Base-by-base conservation (phyloP, 202 grass and related monocot species). In the Schoenoplectus triqueter region DNA sequence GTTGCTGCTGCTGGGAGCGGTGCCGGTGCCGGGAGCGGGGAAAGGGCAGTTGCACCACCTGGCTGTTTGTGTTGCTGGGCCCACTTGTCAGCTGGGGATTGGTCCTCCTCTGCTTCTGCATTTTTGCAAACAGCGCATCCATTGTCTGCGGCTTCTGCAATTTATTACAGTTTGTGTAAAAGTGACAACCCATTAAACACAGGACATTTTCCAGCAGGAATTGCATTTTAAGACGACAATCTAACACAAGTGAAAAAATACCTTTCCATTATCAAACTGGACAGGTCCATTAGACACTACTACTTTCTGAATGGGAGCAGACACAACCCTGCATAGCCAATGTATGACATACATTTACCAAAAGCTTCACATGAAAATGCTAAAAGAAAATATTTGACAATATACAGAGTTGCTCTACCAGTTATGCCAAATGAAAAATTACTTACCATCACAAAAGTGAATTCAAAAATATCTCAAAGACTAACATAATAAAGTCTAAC, bases 111-210 rank as follows among this genome's bases (percentile, higher is more conserved):
- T 92, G 81, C 17, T 85, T 73, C 86, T 94, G 91, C 92, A 94
- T 94, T 56, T 80, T 88, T 61, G 92, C 84, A 85, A 94, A 94
- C 21, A 94, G 88, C 0, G 90, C 92, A 87, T 94, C 92, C 92
- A 94, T 94, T 60, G 92, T 94, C 51, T 84, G 88, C 1, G 86
- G 90, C 19, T 81, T 78, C 86, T 94, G 84, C 10, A 83, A 66
- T 68, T 39, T 39, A 40, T 52, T 59, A 69, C 10, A 67, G 2
- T 83, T 70, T 44, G 22, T 44, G 4, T 44, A 51, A 40, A 81
- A 48, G 1, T 82, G 13, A 42, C 31, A 40, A 21, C 20, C 51
- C 5, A 41, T 57, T 57, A 57, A 57, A 41, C 73, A 57, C 20
- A 3, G 31, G 31, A 42, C 2, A 31, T 31, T 31, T 31, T 22